Evolutionary conservation across 495 filamentous ascomycete species (phyloP).

Genomic region (Talaromyces stipitatus): DNA sequence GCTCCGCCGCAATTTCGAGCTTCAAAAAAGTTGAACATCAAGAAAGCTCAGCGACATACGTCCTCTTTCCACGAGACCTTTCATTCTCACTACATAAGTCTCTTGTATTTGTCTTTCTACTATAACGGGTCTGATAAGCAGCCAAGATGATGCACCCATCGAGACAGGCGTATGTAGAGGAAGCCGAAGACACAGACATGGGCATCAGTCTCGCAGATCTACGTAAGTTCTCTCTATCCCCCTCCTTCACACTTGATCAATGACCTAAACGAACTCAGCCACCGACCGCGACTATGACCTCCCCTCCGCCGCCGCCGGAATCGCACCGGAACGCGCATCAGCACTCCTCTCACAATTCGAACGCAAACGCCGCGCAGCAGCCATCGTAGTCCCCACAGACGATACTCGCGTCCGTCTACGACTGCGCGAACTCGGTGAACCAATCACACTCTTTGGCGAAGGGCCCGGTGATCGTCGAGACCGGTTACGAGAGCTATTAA

Average conservation of each 20-base stretch:
- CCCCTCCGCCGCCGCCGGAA: conserved; percentile 61
- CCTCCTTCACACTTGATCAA: not conserved
- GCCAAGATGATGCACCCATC: conserved; percentile 78
- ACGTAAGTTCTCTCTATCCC: conserved; percentile 46
- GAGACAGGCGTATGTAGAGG: conserved; percentile 93
- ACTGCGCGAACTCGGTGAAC: conserved; percentile 79
- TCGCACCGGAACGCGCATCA: conserved; percentile 80
- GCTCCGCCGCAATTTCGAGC: not conserved
- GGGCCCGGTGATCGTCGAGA: conserved; percentile 81
- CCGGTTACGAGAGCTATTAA: conserved; percentile 73
- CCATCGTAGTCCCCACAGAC: conserved; percentile 91
- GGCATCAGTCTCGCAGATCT: conserved; percentile 73
- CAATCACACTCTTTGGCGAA: conserved; percentile 93
- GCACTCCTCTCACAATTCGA: conserved; percentile 85
- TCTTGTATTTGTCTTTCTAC: not conserved
- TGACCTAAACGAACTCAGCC: conserved; percentile 45
- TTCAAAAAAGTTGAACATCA: not conserved
- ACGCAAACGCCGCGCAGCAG: conserved; percentile 78
- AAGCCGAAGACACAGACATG: conserved; percentile 62
- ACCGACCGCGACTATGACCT: conserved; percentile 82
- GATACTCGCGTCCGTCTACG: conserved; percentile 77
- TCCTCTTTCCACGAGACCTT: not conserved
- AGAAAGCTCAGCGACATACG: not conserved
- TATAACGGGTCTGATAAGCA: not conserved
- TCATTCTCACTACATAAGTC: not conserved